Base-by-base conservation (phyloP, 2,329 filamentous ascomycete genomes). In the Alternaria arborescens region DNA sequence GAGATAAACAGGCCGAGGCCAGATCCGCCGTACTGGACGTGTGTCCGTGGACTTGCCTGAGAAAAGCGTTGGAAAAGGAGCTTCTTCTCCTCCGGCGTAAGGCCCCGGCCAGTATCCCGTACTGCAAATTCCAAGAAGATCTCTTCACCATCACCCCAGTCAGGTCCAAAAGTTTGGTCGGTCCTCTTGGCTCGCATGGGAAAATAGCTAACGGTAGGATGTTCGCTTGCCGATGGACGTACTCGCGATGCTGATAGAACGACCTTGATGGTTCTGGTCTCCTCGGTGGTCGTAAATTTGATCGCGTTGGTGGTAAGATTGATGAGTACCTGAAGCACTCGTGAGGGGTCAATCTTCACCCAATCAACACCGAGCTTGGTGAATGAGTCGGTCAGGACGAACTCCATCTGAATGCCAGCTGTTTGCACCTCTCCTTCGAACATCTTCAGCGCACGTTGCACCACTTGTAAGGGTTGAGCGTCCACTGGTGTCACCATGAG, bases 241-340 rank as follows among this genome's bases (percentile, higher is more conserved):
- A 87, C 79, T 34, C 78, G 83, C 1, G 89, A 90, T 1, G 89
- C 90, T 40, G 86, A 87, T 3, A 93, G 80, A 1, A 84, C 87
- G 22, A 93, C 86, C 7, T 83, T 83, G 64, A 93, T 93, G 4
- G 86, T 86, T 8, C 88, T 85, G 12, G 82, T 85, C 16, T 83
- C 82, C 18, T 89, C 86, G 0, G 83, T 83, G 36, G 88, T 88
- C 1, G 92, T 94, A 72, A 94, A 94, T 70, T 94, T 94, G 76
- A 94, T 89, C 0, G 91, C 90, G 70, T 94, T 94, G 8, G 91
- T 92, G 8, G 91, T 86, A 1, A 94, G 83, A 69, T 94, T 94
- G 74, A 94, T 93, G 4, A 94, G 82, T 55, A 71, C 70, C 76
- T 94, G 91, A 52, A 91, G 85, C 51, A 94, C 87, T 24, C 91